A percentile compares a stretch with the other conserved stretches of the same genome.
Conservation (phyloP, 768 basidiomycete genomes). For the Lactarius sp. region DNA sequence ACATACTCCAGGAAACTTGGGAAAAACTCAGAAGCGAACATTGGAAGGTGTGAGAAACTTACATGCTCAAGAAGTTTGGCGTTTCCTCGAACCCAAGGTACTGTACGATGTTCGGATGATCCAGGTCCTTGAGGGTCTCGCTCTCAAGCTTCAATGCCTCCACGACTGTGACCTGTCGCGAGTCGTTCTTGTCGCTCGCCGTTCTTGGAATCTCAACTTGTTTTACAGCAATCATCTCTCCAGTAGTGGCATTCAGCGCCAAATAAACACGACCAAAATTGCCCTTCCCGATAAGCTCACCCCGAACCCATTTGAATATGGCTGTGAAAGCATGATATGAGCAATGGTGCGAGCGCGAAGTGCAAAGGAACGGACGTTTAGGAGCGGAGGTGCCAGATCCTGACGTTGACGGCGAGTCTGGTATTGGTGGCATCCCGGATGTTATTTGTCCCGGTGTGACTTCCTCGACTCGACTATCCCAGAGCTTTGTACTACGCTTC, state of each 20-base stretch:
- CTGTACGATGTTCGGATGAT: slow-evolving; percentile 96
- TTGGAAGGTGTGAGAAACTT: slow-evolving; percentile 33
- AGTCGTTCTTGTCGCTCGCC: slow-evolving; percentile 85
- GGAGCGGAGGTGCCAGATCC: slow-evolving; percentile 37
- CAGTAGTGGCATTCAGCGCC: slow-evolving; percentile 91
- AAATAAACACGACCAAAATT: slow-evolving; percentile 96
- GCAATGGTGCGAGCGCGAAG: slow-evolving; percentile 4
- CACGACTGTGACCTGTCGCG: slow-evolving; percentile 77
- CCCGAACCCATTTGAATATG: slow-evolving; percentile 98
- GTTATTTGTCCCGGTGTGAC: slow-evolving; percentile 73
- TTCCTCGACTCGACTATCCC: slow-evolving; percentile 92
- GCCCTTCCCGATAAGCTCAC: slow-evolving; percentile 95
- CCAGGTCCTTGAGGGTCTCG: slow-evolving; percentile 92
- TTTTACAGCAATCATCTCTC: slow-evolving; percentile 99
- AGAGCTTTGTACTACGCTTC: slow-evolving; percentile 89
- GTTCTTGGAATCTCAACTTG: slow-evolving; percentile 95
- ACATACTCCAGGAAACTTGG: slow-evolving; percentile 96
- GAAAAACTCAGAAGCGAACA: slow-evolving; percentile 5
- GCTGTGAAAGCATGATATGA: slow-evolving; percentile 38
- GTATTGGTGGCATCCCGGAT: slow-evolving; percentile 39
- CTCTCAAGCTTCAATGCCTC: slow-evolving; percentile 93
- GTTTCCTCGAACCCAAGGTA: slow-evolving; percentile 96
- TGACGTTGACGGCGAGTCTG: slow-evolving; percentile 54
- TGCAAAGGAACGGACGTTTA: slow-evolving; percentile 50
- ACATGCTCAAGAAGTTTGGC: slow-evolving; percentile 87